Evolutionary conservation across 805 yeast genomes (phyloP).

Genomic region (Schizosaccharomyces octosporus): DNA sequence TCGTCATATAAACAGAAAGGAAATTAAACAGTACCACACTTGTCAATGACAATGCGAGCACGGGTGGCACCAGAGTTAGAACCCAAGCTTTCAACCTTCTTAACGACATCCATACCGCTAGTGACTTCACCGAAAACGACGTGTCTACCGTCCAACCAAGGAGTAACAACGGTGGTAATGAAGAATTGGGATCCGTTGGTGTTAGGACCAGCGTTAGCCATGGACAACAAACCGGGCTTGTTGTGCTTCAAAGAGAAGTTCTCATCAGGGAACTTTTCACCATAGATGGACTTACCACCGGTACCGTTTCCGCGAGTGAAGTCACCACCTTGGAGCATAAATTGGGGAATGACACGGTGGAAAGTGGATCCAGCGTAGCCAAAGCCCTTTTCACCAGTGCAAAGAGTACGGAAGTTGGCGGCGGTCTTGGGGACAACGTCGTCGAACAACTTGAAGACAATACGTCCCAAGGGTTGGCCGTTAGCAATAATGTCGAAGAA

Average conservation of each 20-base stretch:
- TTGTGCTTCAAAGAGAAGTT: constrained; percentile 24
- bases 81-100: constrained; percentile 61
- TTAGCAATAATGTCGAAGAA: constrained; percentile 1
- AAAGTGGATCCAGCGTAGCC: constrained; percentile 69
- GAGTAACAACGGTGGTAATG: constrained; percentile 72
- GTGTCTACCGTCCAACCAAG: constrained; percentile 84
- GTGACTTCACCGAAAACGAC: constrained; percentile 91
- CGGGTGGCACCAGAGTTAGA: constrained; percentile 41
- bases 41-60: constrained; percentile 36
- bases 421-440: constrained; percentile 88
- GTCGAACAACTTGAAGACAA: constrained; percentile 69
- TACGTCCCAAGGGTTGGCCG: constrained; percentile 50
- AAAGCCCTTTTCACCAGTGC: constrained; percentile 85
- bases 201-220: constrained; percentile 53
- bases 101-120: constrained; percentile 56
- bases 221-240: constrained; percentile 42
- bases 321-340: constrained; percentile 93
- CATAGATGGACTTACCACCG: constrained; percentile 75
- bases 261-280: constrained; percentile 52
- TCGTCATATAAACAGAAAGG: not conserved
- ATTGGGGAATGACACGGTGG: constrained; percentile 68
- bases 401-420: constrained; percentile 82
- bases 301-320: constrained; percentile 69
- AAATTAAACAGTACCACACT: constrained; percentile 8
- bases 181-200: constrained; percentile 82